These are phyloP conservation scores for Amanita molliuscula DNA, from an alignment of 768 basidiomycete species.

Conservation along the genomic window DNA sequence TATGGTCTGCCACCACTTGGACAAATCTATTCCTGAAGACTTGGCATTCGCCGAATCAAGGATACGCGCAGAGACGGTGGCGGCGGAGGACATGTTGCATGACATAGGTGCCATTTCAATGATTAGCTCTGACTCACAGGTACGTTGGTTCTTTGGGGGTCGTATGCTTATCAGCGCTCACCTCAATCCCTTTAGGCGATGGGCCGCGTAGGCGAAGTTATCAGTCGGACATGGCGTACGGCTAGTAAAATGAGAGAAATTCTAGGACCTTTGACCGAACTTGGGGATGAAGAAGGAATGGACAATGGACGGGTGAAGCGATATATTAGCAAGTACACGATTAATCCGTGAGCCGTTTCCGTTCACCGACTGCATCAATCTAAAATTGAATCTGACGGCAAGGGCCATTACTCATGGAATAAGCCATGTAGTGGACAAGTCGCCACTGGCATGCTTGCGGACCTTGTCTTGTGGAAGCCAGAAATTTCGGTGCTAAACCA, in stretches of 20 bases:
- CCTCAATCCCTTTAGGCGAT: constrained; percentile 43
- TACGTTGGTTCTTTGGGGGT: background rate
- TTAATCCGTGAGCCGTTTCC: constrained; percentile 73
- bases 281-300: constrained; percentile 59
- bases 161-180: background rate
- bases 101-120: constrained; percentile 93
- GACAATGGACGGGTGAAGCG: constrained; percentile 93
- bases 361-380: background rate
- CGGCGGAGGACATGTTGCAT: constrained; percentile 93
- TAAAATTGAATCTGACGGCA: constrained; percentile 4
- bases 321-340: constrained; percentile 93
- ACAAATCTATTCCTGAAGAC: constrained; percentile 86
- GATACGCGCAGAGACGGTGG: constrained; percentile 93
- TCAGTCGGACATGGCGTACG: constrained; percentile 90
- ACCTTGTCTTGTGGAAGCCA: constrained; percentile 93
- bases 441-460: constrained; percentile 74
- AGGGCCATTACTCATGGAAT: constrained; percentile 95
- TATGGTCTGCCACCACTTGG: constrained; percentile 99
- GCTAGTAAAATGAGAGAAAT: constrained; percentile 88
- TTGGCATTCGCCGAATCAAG: constrained; percentile 94
- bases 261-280: constrained; percentile 56
- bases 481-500: constrained; percentile 89
- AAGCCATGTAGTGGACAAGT: constrained; percentile 75
- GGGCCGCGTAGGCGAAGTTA: constrained; percentile 95
- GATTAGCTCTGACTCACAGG: constrained; percentile 90